Base-by-base conservation (phyloP, 2,329 filamentous ascomycete species). In the Phialemoniopsis sp. region DNA sequence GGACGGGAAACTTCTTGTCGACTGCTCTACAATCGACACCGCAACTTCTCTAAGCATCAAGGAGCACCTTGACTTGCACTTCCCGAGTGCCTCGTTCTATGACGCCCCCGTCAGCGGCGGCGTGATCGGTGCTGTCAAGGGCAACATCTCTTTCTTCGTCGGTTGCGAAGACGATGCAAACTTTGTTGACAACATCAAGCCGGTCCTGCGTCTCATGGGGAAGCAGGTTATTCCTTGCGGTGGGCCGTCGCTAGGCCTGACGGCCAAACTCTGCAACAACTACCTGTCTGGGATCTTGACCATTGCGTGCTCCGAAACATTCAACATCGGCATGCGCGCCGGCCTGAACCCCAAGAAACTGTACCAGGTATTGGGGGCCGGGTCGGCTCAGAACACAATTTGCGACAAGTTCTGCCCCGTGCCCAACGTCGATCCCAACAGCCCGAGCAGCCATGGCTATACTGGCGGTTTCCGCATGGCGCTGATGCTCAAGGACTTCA, bases 91-190 rank as follows among this genome's bases (percentile, higher is more conserved):
- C 3, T 96, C 90, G 2, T 96, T 97, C 56, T 82, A 96, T 42
- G 93, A 98, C 58, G 91, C 93, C 4, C 93, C 93, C 33, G 95
- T 98, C 85, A 97, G 91, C 0, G 93, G 93, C 35, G 93, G 93
- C 37, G 90, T 96, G 1, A 89, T 97, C 5, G 93, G 91, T 32
- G 93, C 93, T 10, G 73, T 80, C 6, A 89, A 89, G 12, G 93
- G 86, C 28, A 90, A 89, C 0, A 70, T 98, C 41, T 95, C 90
- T 0, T 98, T 98, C 61, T 97, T 98, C 91, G 80, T 97, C 40
- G 93, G 93, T 32, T 72, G 87, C 9, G 83, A 83, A 41, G n/a
- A n/a, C n/a, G n/a, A n/a, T n/a, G n/a, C n/a, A n/a, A n/a, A n/a
- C n/a, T n/a, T n/a, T n/a, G n/a, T n/a, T n/a, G n/a, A n/a, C n/a